phyloP scores from a whole-genome alignment of 2,329 filamentous ascomycete genomes.

The Myriosclerotinia scirpicola region DNA sequence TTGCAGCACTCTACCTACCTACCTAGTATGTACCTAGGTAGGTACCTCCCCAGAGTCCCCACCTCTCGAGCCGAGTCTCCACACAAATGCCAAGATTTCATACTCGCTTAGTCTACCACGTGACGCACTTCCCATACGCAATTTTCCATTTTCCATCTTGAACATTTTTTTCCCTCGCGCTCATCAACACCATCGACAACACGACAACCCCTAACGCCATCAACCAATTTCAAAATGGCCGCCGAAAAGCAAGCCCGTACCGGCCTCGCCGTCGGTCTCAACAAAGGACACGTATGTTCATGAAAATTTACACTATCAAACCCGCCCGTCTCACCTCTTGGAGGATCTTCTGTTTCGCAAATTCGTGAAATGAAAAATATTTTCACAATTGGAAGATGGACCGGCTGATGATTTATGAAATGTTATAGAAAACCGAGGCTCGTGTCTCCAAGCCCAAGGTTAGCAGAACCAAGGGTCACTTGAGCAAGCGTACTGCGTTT shows the following conservation, averaged over 20 bases:
- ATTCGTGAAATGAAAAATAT: slow-evolving; percentile 29
- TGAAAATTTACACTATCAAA: slow-evolving; percentile 38
- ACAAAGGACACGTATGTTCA: slow-evolving; percentile 60
- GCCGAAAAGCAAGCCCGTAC: slow-evolving; percentile 58
- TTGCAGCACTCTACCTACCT: no score
- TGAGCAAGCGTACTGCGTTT: slow-evolving; percentile 96
- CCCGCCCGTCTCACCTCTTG: slow-evolving; percentile 64
- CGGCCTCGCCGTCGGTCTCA: slow-evolving; percentile 61
- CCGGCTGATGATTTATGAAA: slow-evolving; percentile 35
- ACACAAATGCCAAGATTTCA: slow-evolving; percentile 10
- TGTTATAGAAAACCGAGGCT: slow-evolving; percentile 74
- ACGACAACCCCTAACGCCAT: slow-evolving; percentile 20
- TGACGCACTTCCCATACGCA: slow-evolving; percentile 6
- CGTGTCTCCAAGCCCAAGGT: slow-evolving; percentile 76
- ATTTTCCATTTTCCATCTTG: not conserved
- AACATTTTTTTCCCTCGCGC: slow-evolving; percentile 9
- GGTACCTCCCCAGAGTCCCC: no score
- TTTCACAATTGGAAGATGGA: slow-evolving; percentile 33
- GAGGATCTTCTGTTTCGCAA: slow-evolving; percentile 60
- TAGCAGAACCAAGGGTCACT: slow-evolving; percentile 87
- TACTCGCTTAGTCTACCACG: not conserved
- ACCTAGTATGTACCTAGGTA: no score
- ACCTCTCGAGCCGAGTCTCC: not conserved
- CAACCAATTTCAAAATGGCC: slow-evolving; percentile 49
- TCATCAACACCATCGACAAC: slow-evolving; percentile 10